These are phyloP conservation scores for Zygotorulaspora sp. DNA, from an alignment of 805 yeast species.

Conservation along the genomic window DNA sequence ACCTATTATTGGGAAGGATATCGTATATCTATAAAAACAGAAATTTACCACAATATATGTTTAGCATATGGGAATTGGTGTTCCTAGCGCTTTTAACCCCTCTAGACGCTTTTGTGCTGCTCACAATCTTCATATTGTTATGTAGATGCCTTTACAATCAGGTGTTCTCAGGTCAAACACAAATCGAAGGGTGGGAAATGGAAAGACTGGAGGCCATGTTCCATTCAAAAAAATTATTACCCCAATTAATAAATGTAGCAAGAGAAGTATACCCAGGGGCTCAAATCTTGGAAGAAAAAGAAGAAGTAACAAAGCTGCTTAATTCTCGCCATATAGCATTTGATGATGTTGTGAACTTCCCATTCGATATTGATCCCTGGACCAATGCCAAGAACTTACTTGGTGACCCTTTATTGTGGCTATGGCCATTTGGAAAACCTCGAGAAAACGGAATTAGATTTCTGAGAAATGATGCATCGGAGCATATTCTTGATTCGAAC, in stretches of 20 bases:
- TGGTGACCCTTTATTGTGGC: conserved; percentile 64
- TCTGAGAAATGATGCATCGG: conserved; percentile 48
- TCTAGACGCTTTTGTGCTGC: conserved; percentile 52
- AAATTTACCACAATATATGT: conserved; percentile 51
- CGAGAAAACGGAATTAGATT: conserved; percentile 56
- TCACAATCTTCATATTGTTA: conserved; percentile 56
- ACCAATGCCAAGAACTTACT: conserved; percentile 48
- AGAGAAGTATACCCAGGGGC: conserved; percentile 38
- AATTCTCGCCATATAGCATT: conserved; percentile 38
- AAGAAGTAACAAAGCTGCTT: conserved; percentile 15
- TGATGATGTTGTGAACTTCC: conserved; percentile 67
- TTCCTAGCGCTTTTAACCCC: conserved; percentile 54
- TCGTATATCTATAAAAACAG: conserved; percentile 44
- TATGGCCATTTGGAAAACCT: conserved; percentile 67
- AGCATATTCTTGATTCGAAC: conserved; percentile 25
- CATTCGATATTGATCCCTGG: conserved; percentile 69
- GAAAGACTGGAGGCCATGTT: conserved; percentile 73
- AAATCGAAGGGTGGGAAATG: conserved; percentile 88
- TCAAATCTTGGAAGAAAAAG: conserved; percentile 12
- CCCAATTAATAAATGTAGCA: conserved; percentile 44
- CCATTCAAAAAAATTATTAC: conserved; percentile 46
- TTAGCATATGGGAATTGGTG: conserved; percentile 48
- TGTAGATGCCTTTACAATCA: conserved; percentile 57
- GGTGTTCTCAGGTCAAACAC: conserved; percentile 66
- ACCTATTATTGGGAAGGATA: conserved; percentile 41